phyloP scores from a whole-genome alignment of 331 rosid genomes.

The Telfairia occidentalis region DNA sequence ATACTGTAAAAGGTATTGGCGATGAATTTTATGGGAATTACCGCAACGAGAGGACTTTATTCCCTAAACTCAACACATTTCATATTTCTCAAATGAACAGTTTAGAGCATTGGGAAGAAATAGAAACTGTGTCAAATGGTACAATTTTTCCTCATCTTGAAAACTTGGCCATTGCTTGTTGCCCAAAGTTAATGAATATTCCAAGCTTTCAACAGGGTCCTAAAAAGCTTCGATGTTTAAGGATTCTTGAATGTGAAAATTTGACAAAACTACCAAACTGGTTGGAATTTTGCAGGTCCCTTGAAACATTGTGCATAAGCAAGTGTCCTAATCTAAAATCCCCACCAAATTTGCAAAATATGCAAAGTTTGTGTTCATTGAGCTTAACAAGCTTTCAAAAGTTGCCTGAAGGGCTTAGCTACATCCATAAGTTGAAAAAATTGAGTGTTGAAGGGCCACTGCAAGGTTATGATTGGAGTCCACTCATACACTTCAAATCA shows the following conservation, averaged over 20 bases:
- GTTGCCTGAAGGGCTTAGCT: not conserved
- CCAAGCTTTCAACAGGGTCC: not conserved
- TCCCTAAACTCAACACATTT: not conserved
- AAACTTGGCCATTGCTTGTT: not conserved
- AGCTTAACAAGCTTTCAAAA: not conserved
- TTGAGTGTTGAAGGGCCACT: not conserved
- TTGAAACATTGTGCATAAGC: not conserved
- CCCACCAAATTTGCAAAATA: not conserved
- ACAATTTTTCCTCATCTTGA: not conserved
- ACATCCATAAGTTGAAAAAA: not conserved
- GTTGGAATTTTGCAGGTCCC: not conserved
- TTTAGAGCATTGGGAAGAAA: not conserved
- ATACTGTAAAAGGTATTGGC: not conserved
- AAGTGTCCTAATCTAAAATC: not conserved
- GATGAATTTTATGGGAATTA: conserved; percentile 2
- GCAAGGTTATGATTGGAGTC: not conserved
- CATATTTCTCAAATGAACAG: not conserved
- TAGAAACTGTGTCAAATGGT: not conserved
- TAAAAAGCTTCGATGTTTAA: not conserved
- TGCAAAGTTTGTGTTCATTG: not conserved
- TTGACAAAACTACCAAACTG: not conserved
- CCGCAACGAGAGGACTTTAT: not conserved
- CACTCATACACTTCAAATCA: not conserved
- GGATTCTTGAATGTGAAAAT: not conserved
- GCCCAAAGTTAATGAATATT: not conserved